Conservation (phyloP, 352 stramenopile genomes). For the Sclerospora graminicola region DNA sequence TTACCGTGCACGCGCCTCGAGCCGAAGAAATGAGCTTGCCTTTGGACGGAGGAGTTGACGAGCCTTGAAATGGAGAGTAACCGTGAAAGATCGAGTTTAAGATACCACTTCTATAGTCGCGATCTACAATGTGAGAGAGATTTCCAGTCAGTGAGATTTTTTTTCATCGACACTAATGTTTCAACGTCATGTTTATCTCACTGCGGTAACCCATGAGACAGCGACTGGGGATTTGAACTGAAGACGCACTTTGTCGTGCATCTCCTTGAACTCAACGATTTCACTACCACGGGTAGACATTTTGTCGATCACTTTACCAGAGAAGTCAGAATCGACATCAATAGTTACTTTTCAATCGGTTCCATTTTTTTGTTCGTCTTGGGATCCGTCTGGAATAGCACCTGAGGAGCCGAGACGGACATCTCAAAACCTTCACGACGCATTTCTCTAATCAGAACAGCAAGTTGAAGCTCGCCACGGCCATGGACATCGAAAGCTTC, state of each 20-base stretch:
- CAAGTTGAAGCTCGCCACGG: slow-evolving; percentile 95
- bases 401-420: slow-evolving; percentile 93
- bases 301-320: slow-evolving; percentile 95
- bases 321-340: slow-evolving; percentile 94
- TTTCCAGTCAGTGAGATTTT: slow-evolving; percentile 3
- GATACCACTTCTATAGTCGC: slow-evolving; percentile 92
- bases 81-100: slow-evolving; percentile 96
- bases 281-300: slow-evolving; percentile 91
- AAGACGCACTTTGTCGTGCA: slow-evolving; percentile 89
- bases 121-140: slow-evolving; percentile 49
- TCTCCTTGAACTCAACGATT: slow-evolving; percentile 87
- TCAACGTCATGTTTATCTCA: slow-evolving; percentile 32
- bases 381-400: slow-evolving; percentile 86
- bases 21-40: slow-evolving; percentile 78
- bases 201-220: slow-evolving; percentile 95
- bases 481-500: slow-evolving; percentile 94
- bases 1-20: slow-evolving; percentile 53
- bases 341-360: slow-evolving; percentile 91
- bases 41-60: slow-evolving; percentile 62
- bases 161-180: neutral
- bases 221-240: slow-evolving; percentile 94
- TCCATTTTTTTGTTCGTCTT: slow-evolving; percentile 84
- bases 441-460: slow-evolving; percentile 98
- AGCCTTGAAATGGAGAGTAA: slow-evolving; percentile 84
- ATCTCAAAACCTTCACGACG: slow-evolving; percentile 97